Conservation (phyloP, 768 basidiomycete genomes). For the Pleurotus cornucopiae region DNA sequence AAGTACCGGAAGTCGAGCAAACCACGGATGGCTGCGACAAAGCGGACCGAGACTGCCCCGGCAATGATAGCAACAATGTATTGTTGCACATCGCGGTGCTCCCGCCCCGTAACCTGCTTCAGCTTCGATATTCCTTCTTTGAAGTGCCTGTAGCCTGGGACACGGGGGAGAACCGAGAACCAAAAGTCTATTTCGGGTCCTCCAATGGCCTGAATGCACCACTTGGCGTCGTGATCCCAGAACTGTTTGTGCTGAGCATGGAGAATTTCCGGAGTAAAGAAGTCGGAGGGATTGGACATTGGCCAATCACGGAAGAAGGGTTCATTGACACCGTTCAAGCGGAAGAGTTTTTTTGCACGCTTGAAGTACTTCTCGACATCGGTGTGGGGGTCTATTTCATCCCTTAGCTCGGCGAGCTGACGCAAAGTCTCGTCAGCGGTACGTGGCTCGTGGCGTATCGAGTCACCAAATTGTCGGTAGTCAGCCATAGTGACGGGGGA, state of each 20-base stretch:
- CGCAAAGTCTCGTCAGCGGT: conserved; percentile 10
- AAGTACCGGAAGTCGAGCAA: conserved; percentile 12
- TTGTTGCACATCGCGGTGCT: conserved; percentile 21
- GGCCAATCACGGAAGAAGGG: conserved; percentile 23
- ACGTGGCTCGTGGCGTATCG: conserved; percentile 10
- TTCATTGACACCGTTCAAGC: conserved; percentile 10
- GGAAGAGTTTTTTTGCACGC: not conserved
- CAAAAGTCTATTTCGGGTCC: conserved; percentile 20
- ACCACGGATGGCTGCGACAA: conserved; percentile 10
- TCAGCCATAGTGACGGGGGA: conserved; percentile 16
- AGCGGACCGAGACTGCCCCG: conserved; percentile 6
- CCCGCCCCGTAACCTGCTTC: conserved; percentile 21
- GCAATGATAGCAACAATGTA: conserved; percentile 14
- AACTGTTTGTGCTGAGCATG: conserved; percentile 17
- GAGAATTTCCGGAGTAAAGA: conserved; percentile 21
- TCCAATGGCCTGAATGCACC: conserved; percentile 13
- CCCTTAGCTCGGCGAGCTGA: conserved; percentile 1
- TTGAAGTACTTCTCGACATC: conserved; percentile 5
- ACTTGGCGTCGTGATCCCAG: conserved; percentile 12
- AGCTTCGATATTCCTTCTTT: conserved; percentile 19
- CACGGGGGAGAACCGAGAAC: conserved; percentile 19
- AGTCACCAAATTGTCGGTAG: conserved; percentile 17
- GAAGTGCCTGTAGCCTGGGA: conserved; percentile 20
- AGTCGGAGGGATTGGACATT: conserved; percentile 13
- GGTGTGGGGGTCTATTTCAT: not conserved